Evolutionary conservation across 495 filamentous ascomycete species (phyloP), one percentile per base, ranked within the genome.

Genomic region (Penicillium nucicola): DNA sequence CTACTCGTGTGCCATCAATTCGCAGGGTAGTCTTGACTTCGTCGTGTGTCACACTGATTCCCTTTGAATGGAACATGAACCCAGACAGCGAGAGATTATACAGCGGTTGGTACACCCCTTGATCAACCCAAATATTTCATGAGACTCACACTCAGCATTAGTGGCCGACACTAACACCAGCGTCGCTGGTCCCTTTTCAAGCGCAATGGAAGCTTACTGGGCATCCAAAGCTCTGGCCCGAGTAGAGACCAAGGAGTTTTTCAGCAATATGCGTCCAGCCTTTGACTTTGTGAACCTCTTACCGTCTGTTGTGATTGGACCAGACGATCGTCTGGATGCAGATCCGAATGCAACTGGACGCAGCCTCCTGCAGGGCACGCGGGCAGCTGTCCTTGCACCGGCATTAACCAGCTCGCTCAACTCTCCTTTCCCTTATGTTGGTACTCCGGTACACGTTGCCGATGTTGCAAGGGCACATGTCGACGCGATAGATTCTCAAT

Each of bases 11-110:
- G 2, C 39, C 58, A 6, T 62, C 66, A 5, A 56, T 78, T n/a
- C 60, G 70, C 33, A 58, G 75, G 2, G 62, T 79, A 2, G 69
- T 79, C 6, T 65, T 79, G 31, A 77, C 75, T 1, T 74, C 72
- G 9, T 79, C 77, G 4, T 57, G 57, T 60, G 61, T 64, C 7
- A 58, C 61, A 12, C 30, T 64, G 2, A 54, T 64, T 38, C 53
- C 57, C 10, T 58, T 58, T 32, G 38, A 39, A 40, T 61, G 58
- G 58, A 64, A 56, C n/a, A 34, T 59, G 25, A 50, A 49, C 6
- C 55, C 60, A 11, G 60, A 58, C 49, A 47, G 17, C 17, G 44
- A 62, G 22, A 44, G 48, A 40, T 39, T 58, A 3, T 58, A 62
- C 19, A 56, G 12, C 5, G 51, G 59, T 62, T 30, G 12, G 36